phyloP scores from a whole-genome alignment of 257 asterid species.

The Solanum medicagineum region DNA sequence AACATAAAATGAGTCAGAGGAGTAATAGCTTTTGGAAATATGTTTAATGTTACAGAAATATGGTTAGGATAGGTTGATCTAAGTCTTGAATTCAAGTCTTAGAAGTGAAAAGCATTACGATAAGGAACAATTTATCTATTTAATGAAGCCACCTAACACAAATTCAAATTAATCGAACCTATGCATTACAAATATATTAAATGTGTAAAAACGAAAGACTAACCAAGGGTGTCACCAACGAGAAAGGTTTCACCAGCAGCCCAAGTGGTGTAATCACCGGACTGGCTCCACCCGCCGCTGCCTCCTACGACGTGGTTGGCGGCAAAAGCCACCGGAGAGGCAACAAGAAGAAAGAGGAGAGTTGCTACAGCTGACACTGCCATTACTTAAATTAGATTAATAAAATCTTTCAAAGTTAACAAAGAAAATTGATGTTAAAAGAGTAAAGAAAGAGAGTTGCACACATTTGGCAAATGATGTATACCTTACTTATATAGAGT shows the following conservation, averaged over 20 bases:
- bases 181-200: background rate
- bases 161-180: background rate
- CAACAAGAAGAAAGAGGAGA: conserved; percentile 18
- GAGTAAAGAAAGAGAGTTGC: background rate
- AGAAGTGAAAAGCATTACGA: background rate
- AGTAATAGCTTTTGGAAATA: no score
- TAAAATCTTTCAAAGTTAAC: background rate
- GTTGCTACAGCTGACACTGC: conserved; percentile 5
- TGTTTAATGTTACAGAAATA: no score
- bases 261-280: conserved; percentile 29
- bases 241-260: conserved; percentile 27
- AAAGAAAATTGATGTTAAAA: background rate
- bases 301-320: conserved; percentile 43
- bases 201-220: background rate
- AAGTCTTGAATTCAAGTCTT: background rate
- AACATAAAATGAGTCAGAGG: no score
- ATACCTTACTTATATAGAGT: background rate
- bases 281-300: conserved; percentile 24
- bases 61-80: background rate
- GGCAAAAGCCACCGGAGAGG: conserved; percentile 39
- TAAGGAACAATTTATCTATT: background rate
- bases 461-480: background rate
- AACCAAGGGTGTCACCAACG: conserved; percentile 41
- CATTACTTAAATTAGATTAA: conserved; percentile 3
- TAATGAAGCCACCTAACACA: background rate